A percentile compares a stretch with the other conserved stretches of the same genome.
These are phyloP conservation scores for Syzygium aqueum DNA, from an alignment of 345 rosid genomes.

Conservation along the genomic window DNA sequence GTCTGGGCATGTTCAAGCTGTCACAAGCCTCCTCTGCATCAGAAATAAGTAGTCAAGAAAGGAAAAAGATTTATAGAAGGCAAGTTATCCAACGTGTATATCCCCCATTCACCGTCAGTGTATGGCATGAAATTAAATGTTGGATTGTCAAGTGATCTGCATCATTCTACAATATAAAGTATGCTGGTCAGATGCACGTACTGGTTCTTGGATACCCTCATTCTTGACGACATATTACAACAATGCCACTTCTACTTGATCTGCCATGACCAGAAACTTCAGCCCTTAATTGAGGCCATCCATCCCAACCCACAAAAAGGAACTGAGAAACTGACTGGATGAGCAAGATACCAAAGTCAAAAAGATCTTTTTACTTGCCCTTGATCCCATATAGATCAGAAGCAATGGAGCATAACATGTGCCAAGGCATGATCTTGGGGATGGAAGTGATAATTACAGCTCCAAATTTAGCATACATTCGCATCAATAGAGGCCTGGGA, in stretches of 20 bases:
- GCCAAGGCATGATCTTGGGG: conserved; percentile 6
- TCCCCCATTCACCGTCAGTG: not conserved
- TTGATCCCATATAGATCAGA: not conserved
- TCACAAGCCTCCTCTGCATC: not conserved
- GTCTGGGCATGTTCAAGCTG: not conserved
- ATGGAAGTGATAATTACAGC: not conserved
- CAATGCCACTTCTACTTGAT: not conserved
- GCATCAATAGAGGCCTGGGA: conserved; percentile 9
- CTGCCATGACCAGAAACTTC: not conserved
- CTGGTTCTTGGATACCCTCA: not conserved
- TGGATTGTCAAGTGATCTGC: not conserved
- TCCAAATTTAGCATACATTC: not conserved
- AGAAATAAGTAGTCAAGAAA: not conserved
- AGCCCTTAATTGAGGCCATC: not conserved
- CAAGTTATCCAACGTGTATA: not conserved
- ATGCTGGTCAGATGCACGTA: not conserved
- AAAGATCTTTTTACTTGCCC: not conserved
- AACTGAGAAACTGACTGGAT: not conserved
- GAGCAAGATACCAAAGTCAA: not conserved
- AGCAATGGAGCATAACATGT: conserved; percentile 8
- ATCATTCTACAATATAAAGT: not conserved
- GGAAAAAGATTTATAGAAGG: not conserved
- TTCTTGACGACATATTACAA: not conserved
- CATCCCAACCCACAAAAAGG: not conserved
- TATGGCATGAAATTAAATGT: not conserved